phyloP scores from a whole-genome alignment of 352 stramenopile genomes.

The Pythium plurisporium region DNA sequence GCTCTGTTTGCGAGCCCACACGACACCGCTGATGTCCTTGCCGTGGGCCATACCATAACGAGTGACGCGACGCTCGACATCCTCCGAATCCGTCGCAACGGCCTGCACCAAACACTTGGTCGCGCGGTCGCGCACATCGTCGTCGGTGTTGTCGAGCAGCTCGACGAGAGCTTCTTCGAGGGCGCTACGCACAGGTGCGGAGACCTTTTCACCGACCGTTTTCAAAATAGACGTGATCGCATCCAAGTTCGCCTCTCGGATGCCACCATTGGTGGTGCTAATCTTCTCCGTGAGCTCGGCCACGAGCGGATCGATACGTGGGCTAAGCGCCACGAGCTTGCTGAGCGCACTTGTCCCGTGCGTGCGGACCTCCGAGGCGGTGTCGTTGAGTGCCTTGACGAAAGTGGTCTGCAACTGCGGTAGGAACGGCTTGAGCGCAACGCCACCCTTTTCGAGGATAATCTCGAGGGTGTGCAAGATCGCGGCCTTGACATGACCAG shows the following conservation, averaged over 20 bases:
- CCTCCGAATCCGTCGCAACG: constrained; percentile 32
- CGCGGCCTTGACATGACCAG: constrained; percentile 95
- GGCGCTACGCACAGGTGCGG: constrained; percentile 31
- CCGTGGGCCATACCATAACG: constrained; percentile 45
- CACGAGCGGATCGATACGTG: constrained; percentile 94
- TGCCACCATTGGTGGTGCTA: constrained; percentile 49
- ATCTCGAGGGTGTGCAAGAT: constrained; percentile 97
- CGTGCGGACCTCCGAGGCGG: constrained; percentile 88
- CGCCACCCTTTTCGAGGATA: constrained; percentile 95
- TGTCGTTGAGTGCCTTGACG: constrained; percentile 98
- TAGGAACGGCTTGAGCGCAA: constrained; percentile 98
- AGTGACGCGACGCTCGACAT: constrained; percentile 29
- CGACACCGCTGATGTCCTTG: constrained; percentile 29
- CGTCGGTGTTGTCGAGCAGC: constrained; percentile 60
- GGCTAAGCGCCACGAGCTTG: constrained; percentile 92
- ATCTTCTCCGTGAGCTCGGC: constrained; percentile 92
- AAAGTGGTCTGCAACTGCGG: constrained; percentile 99
- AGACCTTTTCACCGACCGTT: constrained; percentile 70
- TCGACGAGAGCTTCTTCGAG: constrained; percentile 66
- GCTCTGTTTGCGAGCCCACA: constrained; percentile 62
- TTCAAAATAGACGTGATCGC: constrained; percentile 63
- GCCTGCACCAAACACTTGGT: constrained; percentile 62
- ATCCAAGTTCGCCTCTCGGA: constrained; percentile 77
- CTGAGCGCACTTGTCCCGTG: constrained; percentile 90
- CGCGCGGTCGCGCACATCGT: constrained; percentile 55